Percentiles rank a stretch among this genome's conserved stretches.
Evolutionary conservation across 257 asterid genomes (phyloP).

Genomic region (Salvia miltiorrhiza): DNA sequence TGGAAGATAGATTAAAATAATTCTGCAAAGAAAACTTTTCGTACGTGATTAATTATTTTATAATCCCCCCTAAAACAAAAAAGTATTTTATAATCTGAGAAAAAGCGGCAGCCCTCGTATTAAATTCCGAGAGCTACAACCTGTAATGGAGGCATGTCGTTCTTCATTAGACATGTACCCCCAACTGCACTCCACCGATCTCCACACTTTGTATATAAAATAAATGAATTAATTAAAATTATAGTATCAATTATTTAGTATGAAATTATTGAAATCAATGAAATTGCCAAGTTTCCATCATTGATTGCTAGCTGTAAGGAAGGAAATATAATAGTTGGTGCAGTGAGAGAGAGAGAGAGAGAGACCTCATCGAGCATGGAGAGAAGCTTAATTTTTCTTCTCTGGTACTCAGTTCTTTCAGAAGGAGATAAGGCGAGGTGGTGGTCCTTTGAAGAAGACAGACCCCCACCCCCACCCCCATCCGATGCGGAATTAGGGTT

Average conservation of each 20-base stretch:
- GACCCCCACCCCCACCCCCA: slow-evolving; percentile 23
- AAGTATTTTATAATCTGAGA: too few relatives aligned
- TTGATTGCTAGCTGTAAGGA: too few relatives aligned
- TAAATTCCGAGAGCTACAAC: slow-evolving; percentile 33
- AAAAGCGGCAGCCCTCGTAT: slow-evolving; percentile 18
- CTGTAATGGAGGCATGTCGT: slow-evolving; percentile 70
- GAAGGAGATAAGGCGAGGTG: slow-evolving; percentile 50
- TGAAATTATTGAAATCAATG: too few relatives aligned
- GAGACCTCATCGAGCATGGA: slow-evolving; percentile 82
- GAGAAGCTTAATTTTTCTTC: slow-evolving; percentile 62
- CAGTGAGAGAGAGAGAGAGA: not conserved
- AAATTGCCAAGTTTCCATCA: too few relatives aligned
- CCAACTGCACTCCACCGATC: slow-evolving; percentile 2
- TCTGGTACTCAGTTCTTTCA: slow-evolving; percentile 55
- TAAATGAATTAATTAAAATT: not conserved
- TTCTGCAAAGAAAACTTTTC: not conserved
- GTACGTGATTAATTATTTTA: too few relatives aligned
- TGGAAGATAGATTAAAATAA: slow-evolving; percentile 15
- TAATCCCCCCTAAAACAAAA: too few relatives aligned
- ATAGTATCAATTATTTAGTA: not conserved
- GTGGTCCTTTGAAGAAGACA: slow-evolving; percentile 34
- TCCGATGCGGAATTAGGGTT: slow-evolving; percentile 57
- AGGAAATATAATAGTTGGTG: too few relatives aligned
- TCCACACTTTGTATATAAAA: not conserved
- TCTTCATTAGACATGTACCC: slow-evolving; percentile 72